A percentile compares a stretch with the other conserved stretches of the same genome.
These are phyloP conservation scores for Hypoxylon perforatum DNA, from an alignment of 495 filamentous ascomycete species.

Conservation along the genomic window DNA sequence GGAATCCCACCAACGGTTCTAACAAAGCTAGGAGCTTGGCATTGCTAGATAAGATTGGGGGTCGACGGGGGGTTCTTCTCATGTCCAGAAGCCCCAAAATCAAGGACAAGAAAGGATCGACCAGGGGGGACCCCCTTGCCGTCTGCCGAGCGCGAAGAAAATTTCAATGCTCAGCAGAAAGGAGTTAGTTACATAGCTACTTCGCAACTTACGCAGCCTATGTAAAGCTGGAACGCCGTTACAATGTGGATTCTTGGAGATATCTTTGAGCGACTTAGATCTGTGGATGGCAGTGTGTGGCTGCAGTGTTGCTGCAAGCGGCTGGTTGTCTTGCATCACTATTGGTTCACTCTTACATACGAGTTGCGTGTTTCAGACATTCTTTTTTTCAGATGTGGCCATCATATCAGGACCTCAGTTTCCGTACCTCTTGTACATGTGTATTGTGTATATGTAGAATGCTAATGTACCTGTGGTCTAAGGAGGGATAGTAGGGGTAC, in stretches of 20 bases:
- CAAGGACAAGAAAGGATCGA: conserved; percentile 30
- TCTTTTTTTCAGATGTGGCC: conserved; percentile 11
- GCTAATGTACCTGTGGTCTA: neutral
- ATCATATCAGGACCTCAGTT: conserved; percentile 16
- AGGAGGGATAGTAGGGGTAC: conserved; percentile 4
- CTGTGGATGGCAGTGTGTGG: neutral
- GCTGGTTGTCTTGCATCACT: conserved; percentile 24
- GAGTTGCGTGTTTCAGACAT: conserved; percentile 31
- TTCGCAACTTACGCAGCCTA: too few relatives aligned
- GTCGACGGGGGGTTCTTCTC: neutral
- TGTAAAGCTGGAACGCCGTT: neutral
- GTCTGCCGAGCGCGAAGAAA: conserved; percentile 5
- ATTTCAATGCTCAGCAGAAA: neutral
- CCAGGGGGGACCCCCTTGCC: conserved; percentile 18
- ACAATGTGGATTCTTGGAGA: neutral
- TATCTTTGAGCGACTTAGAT: neutral
- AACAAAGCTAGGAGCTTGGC: conserved; percentile 27
- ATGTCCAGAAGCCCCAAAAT: conserved; percentile 3
- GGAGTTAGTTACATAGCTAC: neutral
- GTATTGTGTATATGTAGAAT: too few relatives aligned
- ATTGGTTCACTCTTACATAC: conserved; percentile 33
- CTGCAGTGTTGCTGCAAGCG: conserved; percentile 13
- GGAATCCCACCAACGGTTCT: conserved; percentile 25
- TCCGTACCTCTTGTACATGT: neutral
- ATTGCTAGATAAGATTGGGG: conserved; percentile 36